phyloP scores from a whole-genome alignment of 495 filamentous ascomycete species.

The Trichoderma orchidacearum region DNA sequence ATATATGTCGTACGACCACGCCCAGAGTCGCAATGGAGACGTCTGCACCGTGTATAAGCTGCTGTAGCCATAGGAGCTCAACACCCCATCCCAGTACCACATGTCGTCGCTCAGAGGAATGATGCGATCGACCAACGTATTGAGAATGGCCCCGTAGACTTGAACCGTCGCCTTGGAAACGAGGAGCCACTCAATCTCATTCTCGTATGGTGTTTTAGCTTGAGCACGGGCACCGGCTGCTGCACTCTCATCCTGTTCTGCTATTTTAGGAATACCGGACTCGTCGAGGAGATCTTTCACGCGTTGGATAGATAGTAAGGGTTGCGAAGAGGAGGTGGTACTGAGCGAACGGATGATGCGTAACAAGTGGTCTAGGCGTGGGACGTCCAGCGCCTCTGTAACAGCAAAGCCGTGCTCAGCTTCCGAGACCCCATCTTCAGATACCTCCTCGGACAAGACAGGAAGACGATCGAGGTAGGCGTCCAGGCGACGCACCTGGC shows the following conservation, averaged over 20 bases:
- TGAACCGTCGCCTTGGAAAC: conserved; percentile 78
- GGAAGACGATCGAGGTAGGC: conserved; percentile 61
- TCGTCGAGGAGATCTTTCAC: conserved; percentile 47
- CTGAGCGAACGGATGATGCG: conserved; percentile 55
- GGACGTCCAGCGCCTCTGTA: conserved; percentile 14
- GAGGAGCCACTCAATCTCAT: conserved; percentile 77
- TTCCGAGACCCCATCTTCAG: conserved; percentile 12
- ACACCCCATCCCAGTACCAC: conserved; percentile 82
- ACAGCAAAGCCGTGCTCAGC: neutral
- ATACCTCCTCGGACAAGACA: conserved; percentile 8
- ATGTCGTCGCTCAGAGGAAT: conserved; percentile 73
- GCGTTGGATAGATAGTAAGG: conserved; percentile 33
- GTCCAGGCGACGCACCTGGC: conserved; percentile 69
- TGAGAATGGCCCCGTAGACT: conserved; percentile 63
- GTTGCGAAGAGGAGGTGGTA: conserved; percentile 41
- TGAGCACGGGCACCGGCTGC: conserved; percentile 4
- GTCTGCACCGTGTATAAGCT: conserved; percentile 73
- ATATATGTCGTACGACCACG: conserved; percentile 49
- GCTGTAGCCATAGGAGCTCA: conserved; percentile 56
- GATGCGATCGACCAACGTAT: conserved; percentile 61
- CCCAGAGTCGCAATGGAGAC: conserved; percentile 57
- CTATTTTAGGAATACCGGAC: conserved; percentile 26
- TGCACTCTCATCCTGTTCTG: conserved; percentile 3
- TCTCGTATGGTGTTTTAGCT: conserved; percentile 36
- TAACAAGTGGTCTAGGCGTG: conserved; percentile 40